These are phyloP conservation scores for Beauveria sp. DNA, from an alignment of 2,329 filamentous ascomycete species.

Conservation along the genomic window DNA sequence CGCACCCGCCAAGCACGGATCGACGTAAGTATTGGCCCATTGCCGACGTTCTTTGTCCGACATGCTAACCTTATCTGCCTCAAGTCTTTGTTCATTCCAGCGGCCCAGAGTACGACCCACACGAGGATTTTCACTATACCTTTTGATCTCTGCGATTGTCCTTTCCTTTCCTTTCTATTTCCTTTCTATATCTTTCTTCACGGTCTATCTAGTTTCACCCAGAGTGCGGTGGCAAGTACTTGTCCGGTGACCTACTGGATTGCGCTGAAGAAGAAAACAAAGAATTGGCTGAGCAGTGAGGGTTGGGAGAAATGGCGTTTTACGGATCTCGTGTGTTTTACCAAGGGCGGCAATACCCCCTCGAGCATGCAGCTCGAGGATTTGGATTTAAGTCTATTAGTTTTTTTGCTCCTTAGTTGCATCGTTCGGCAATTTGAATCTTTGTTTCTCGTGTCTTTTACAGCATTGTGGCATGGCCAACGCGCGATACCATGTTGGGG, in stretches of 20 bases:
- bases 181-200: neutral
- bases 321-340: neutral
- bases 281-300: neutral
- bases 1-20: neutral
- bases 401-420: neutral
- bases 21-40: neutral
- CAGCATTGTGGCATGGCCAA: neutral
- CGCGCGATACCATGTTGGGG: neutral
- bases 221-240: neutral
- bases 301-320: neutral
- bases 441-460: neutral
- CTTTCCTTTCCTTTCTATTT: neutral
- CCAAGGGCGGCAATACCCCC: constrained; percentile 3
- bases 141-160: neutral
- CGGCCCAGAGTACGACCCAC: neutral
- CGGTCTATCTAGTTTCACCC: neutral
- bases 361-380: constrained; percentile 1
- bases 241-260: neutral
- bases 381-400: neutral
- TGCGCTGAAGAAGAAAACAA: neutral
- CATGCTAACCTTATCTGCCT: neutral
- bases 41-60: neutral
- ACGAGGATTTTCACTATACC: constrained; percentile 6
- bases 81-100: neutral
- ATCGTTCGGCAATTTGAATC: neutral